A percentile compares a stretch with the other conserved stretches of the same genome.
Conservation (phyloP, 768 basidiomycete genomes). For the Lactifluus volemus region DNA sequence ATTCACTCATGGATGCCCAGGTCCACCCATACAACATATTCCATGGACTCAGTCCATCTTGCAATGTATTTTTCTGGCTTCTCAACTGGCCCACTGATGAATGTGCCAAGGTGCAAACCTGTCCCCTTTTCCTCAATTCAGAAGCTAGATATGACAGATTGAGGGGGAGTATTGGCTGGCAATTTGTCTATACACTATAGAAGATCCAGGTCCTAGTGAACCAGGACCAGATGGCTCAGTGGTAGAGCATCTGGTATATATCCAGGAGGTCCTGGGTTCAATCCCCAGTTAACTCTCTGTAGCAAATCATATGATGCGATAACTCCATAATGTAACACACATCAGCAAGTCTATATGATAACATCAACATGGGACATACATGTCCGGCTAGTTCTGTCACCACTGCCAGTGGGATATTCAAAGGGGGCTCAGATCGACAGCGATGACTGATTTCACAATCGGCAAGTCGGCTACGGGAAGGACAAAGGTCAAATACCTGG, state of each 20-base stretch:
- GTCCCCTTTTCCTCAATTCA: too few relatives aligned
- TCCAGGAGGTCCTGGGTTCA: background rate
- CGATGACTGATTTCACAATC: constrained; percentile 42
- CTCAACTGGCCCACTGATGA: too few relatives aligned
- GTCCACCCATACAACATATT: too few relatives aligned
- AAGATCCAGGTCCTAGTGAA: too few relatives aligned
- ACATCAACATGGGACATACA: constrained; percentile 33
- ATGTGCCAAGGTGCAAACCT: too few relatives aligned
- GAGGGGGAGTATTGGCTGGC: too few relatives aligned
- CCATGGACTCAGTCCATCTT: too few relatives aligned
- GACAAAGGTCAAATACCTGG: constrained; percentile 47
- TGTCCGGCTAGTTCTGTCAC: constrained; percentile 64
- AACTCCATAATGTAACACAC: constrained; percentile 19
- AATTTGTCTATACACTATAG: too few relatives aligned
- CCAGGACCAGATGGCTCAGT: too few relatives aligned
- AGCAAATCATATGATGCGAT: constrained; percentile 20
- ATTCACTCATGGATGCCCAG: too few relatives aligned
- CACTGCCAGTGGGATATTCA: constrained; percentile 58
- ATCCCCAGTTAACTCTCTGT: background rate
- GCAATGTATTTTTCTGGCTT: too few relatives aligned
- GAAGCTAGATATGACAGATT: too few relatives aligned
- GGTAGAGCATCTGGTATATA: background rate
- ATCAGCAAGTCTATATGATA: background rate
- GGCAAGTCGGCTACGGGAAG: background rate
- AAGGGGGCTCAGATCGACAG: constrained; percentile 56